Base-by-base conservation (phyloP, 345 rosid species). In the Lepidium africanum region DNA sequence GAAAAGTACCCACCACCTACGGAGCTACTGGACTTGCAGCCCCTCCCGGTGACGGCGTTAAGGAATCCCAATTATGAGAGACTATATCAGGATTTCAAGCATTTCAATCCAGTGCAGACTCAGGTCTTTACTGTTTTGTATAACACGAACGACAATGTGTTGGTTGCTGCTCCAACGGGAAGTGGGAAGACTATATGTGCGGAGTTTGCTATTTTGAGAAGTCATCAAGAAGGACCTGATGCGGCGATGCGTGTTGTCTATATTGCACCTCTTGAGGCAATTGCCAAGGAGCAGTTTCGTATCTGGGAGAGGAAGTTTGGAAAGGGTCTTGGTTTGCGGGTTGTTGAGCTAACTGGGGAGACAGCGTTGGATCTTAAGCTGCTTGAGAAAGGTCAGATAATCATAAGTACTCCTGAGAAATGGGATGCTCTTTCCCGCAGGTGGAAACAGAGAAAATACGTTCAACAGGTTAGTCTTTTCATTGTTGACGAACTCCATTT, bases 1-100 rank as follows among this genome's bases (percentile, higher is more conserved):
- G 97, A 94, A 73, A 94, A 94, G 82, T 87, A 88, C 73, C 97
- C 97, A 42, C 97, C 99, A n/a, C 96, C 97, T 4, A 94, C 97
- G 9, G 97, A 94, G 83, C 78, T 94, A 23, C 72, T 94, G 67
- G 99, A 94, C 74, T 82, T 94, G 82, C 97, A 89, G 52, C 99
- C 97, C 16, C 78, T 94, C 32, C 97, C 99, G 7, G 99, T 94
- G 49, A 83, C 95, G 15, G 99, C 97, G 4, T 64, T 94, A 78
- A 86, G 95, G 78, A 94, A 94, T 84, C 85, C 97, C 37, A 73
- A 81, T 46, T 91, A 89, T 76, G 99, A 91, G 80, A 85, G 91
- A 41, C 84, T 91, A 25, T 94, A 88, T 81, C 81, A 78, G 77
- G 88, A 76, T 73, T 94, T 91, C 79, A 91, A 87, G 73, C 92